Evolutionary conservation across 495 filamentous ascomycete species (phyloP), one percentile per base, ranked within the genome.

Genomic region (Cladorrhinum samala): DNA sequence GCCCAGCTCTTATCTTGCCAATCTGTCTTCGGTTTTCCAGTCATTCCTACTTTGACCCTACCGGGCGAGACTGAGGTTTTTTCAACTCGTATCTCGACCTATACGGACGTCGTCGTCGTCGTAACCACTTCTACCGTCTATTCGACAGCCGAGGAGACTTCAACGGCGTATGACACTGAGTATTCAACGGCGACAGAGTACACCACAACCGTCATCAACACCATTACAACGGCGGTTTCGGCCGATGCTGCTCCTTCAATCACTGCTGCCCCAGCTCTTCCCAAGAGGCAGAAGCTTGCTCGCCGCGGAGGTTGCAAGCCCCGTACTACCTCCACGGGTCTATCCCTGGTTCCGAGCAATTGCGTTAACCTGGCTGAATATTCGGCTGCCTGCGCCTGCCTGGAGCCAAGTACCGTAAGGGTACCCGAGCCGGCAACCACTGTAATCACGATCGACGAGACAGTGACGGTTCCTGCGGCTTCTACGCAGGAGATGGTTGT

Each of bases 341-440:
- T 18, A 17, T n/a, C 21, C 5, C 30, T 25, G n/a, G 27, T 30
- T 19, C 9, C 43, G 23, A 16, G n/a, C 38, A 44, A 44, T 21
- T 52, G 49, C 49, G n/a, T 16, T 38, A 33, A 44, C 41, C 38
- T 43, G 1, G 23, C 7, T 24, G 38, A 43, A 23, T 52, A 52
- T 21, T 52, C 49, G 2, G 21, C 49, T 17, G 49, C 49, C 4
- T 52, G 49, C 21, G 49, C 49, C 39, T 52, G 49, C 14, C 20
- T 52, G 37, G 49, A 52, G 49, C 49, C 49, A 18, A 30, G 13
- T 8, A 19, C 43, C 49, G 43, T 38, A 21, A 21, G 42, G 20
- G 49, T 52, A 18, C 19, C 43, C 20, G 43, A 44, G 38, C 49
- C 49, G 17, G 49, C 38, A 25, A 52, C 49, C 20, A 44, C 49